phyloP scores from a whole-genome alignment of 192 early-diverging fungal genomes.

The Gamsiella multidivaricata region DNA sequence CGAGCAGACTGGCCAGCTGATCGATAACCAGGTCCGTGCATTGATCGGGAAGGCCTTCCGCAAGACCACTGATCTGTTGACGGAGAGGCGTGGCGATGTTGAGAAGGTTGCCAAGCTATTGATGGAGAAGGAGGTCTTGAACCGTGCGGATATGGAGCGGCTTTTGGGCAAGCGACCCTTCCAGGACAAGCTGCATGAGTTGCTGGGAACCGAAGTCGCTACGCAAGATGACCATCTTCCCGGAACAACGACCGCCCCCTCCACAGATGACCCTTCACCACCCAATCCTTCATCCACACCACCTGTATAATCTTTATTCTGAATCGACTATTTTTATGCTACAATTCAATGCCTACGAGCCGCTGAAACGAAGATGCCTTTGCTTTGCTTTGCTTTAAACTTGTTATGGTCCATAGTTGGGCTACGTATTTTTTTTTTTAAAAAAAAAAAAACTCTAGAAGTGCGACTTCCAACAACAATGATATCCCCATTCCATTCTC shows the following conservation, averaged over 20 bases:
- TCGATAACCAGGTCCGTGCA: slow-evolving; percentile 93
- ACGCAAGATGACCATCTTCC: slow-evolving; percentile 25
- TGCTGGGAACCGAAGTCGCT: slow-evolving; percentile 41
- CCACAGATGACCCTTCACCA: slow-evolving; percentile 5
- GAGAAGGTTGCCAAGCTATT: slow-evolving; percentile 93
- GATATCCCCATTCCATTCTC: too few relatives aligned
- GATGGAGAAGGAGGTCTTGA: slow-evolving; percentile 97
- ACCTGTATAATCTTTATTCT: slow-evolving; percentile 16
- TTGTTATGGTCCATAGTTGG: too few relatives aligned
- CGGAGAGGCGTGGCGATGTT: slow-evolving; percentile 85
- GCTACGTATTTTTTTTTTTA: too few relatives aligned
- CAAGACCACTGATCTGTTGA: slow-evolving; percentile 84
- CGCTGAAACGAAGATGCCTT: too few relatives aligned
- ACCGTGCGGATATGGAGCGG: slow-evolving; percentile 93
- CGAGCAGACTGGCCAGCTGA: slow-evolving; percentile 92
- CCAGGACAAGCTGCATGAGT: slow-evolving; percentile 66
- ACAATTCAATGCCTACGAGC: too few relatives aligned
- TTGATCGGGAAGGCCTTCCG: slow-evolving; percentile 85
- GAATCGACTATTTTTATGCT: too few relatives aligned
- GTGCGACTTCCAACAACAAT: too few relatives aligned
- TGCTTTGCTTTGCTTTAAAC: too few relatives aligned
- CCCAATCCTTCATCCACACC: neutral
- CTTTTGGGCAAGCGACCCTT: slow-evolving; percentile 89
- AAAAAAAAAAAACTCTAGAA: too few relatives aligned
- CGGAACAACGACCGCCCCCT: slow-evolving; percentile 22